Evolutionary conservation across 768 basidiomycete species (phyloP).

Genomic region (Lactifluus subvellereus): DNA sequence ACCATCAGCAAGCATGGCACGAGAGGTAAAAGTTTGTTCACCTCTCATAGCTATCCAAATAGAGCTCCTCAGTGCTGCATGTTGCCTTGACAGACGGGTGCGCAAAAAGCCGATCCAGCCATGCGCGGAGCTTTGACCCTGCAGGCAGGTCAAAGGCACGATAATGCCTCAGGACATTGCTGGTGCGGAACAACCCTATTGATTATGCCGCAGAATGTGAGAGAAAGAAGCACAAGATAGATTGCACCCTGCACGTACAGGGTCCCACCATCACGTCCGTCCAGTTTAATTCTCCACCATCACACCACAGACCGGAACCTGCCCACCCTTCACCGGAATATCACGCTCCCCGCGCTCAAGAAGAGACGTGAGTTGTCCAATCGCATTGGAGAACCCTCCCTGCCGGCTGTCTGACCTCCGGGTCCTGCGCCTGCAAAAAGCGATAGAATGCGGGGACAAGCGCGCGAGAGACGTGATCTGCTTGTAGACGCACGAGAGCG

Average conservation of each 20-base stretch:
- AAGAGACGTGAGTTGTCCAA: not conserved
- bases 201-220: constrained; percentile 1
- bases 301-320: constrained; percentile 53
- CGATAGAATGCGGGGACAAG: constrained; percentile 71
- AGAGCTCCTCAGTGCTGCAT: constrained; percentile 65
- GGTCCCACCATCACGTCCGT: constrained; percentile 66
- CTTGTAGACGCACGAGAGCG: constrained; percentile 59
- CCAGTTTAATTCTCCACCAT: constrained; percentile 52
- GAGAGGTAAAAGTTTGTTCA: constrained; percentile 23
- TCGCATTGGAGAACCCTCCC: not conserved
- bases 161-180: constrained; percentile 58
- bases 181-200: constrained; percentile 63
- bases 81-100: constrained; percentile 63
- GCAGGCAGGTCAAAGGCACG: constrained; percentile 56
- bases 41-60: constrained; percentile 74
- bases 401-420: constrained; percentile 39
- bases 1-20: not conserved
- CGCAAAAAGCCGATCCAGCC: constrained; percentile 47
- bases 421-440: constrained; percentile 64
- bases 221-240: not conserved
- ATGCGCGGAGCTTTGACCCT: constrained; percentile 45
- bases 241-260: constrained; percentile 38
- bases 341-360: not conserved
- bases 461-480: constrained; percentile 58
- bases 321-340: not conserved